These are phyloP conservation scores for Podila clonocystis DNA, from an alignment of 192 early-diverging fungal species.

Conservation along the genomic window DNA sequence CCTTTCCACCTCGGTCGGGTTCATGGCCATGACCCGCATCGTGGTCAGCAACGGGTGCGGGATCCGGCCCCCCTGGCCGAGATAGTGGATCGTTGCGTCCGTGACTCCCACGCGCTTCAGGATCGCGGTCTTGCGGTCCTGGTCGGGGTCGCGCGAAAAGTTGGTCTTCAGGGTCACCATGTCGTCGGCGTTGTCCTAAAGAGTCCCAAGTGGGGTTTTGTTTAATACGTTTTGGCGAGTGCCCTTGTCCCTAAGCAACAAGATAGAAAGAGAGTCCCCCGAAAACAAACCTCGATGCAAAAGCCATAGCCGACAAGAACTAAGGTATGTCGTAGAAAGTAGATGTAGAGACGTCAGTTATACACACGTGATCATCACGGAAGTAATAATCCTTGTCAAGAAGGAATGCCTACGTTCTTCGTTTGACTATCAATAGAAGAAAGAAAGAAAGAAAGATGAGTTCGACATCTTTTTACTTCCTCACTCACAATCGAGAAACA, in stretches of 20 bases:
- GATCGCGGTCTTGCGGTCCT: conserved; percentile 53
- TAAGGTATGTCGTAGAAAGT: conserved; percentile 6
- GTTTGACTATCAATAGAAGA: conserved; percentile 57
- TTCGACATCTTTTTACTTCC: neutral
- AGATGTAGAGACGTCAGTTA: neutral
- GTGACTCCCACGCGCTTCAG: conserved; percentile 51
- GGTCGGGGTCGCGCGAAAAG: conserved; percentile 64
- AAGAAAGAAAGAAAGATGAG: neutral
- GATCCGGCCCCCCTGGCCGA: conserved; percentile 51
- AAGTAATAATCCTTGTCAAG: neutral
- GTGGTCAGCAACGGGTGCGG: conserved; percentile 58
- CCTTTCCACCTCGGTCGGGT: conserved; percentile 50
- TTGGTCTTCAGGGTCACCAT: conserved; percentile 68
- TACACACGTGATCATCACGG: neutral
- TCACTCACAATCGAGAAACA: neutral
- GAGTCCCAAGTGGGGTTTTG: too few species aligned
- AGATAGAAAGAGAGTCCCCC: too few species aligned
- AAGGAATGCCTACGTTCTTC: conserved; percentile 65
- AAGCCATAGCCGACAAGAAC: conserved; percentile 77
- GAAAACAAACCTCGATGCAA: conserved; percentile 62
- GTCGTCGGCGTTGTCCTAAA: conserved; percentile 62
- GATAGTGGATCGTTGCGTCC: conserved; percentile 54
- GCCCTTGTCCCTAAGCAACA: too few species aligned
- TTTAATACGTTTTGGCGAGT: too few species aligned
- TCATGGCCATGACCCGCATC: conserved; percentile 78